Percentiles rank a stretch among this genome's conserved stretches.
Conservation (phyloP, 768 basidiomycete genomes). For the Termitomyces heimii region DNA sequence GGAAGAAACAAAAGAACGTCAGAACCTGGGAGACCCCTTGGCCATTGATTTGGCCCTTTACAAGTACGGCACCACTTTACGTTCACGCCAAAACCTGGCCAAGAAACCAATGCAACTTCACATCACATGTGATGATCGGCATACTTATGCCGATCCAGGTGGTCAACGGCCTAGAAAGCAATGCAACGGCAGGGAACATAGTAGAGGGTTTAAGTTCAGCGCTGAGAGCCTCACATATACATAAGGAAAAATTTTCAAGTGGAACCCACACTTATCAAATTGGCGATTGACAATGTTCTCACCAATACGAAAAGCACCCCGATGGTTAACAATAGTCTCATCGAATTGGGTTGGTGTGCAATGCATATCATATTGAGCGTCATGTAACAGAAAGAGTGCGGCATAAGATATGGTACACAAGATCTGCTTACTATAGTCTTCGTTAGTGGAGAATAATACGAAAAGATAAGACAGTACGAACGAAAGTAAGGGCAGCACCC, state of each 20-base stretch:
- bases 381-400: constrained; percentile 8
- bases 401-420: constrained; percentile 15
- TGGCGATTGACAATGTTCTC: no score
- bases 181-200: no score
- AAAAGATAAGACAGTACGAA: constrained; percentile 35
- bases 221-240: not conserved
- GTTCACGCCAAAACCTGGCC: not conserved
- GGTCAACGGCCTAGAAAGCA: no score
- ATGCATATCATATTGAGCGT: constrained; percentile 19
- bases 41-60: not conserved
- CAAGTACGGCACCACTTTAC: not conserved
- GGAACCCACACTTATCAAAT: not conserved
- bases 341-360: not conserved
- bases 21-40: not conserved
- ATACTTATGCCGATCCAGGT: not conserved
- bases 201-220: not conserved
- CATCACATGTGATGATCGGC: not conserved
- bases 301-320: not conserved
- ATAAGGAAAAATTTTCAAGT: not conserved
- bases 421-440: constrained; percentile 14
- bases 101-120: not conserved
- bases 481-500: constrained; percentile 93
- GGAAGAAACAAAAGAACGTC: not conserved
- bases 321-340: not conserved
- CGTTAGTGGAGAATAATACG: not conserved